Conservation (phyloP, 345 rosid species). For the Salix udensis region DNA sequence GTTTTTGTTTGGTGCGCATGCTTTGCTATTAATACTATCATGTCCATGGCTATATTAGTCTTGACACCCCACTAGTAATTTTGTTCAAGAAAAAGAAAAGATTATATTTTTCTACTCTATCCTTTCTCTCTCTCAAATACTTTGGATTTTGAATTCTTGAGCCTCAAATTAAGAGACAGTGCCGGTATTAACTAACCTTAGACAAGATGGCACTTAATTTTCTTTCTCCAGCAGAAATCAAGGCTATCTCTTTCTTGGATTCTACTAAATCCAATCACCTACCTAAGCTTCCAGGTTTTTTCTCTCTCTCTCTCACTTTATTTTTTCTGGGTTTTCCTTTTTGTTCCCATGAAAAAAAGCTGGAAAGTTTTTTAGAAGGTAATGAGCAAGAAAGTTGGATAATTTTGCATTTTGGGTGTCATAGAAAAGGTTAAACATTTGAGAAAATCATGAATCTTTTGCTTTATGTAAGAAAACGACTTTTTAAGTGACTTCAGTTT, state of each 20-base stretch:
- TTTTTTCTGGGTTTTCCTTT: neutral
- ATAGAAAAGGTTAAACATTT: neutral
- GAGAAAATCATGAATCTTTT: neutral
- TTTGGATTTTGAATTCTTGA: neutral
- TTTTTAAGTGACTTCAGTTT: neutral
- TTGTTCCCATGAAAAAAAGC: slow-evolving; percentile 8
- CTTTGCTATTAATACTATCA: neutral
- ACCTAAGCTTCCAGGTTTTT: slow-evolving; percentile 57
- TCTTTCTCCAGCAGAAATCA: slow-evolving; percentile 55
- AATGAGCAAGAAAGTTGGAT: neutral
- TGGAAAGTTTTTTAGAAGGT: neutral
- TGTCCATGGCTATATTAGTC: neutral
- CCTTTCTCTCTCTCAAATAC: neutral
- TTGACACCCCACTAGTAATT: neutral
- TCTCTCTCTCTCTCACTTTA: neutral
- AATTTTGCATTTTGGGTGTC: neutral
- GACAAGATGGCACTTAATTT: slow-evolving; percentile 63
- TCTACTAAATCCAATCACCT: slow-evolving; percentile 44
- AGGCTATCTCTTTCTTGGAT: slow-evolving; percentile 60
- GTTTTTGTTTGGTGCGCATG: neutral
- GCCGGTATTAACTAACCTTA: neutral
- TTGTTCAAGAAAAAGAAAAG: neutral
- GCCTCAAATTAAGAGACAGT: neutral
- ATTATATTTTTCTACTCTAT: neutral
- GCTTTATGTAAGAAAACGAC: neutral